These are phyloP conservation scores for Tetracentron sinense DNA, from an alignment of 164 flowering plant genomes.

Conservation along the genomic window DNA sequence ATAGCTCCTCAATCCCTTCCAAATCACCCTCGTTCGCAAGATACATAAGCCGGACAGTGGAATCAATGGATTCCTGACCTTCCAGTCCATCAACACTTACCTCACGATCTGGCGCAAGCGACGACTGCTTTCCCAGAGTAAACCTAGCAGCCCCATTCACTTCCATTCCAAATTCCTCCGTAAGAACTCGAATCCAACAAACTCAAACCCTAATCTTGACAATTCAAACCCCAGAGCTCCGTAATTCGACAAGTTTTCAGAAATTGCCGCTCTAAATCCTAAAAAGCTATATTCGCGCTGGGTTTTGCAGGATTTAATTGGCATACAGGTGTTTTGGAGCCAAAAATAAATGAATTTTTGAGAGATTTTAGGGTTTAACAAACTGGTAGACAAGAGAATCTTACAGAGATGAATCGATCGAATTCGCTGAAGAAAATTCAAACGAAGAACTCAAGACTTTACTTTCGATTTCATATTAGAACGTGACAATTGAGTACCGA, in stretches of 20 bases:
- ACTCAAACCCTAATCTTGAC: neutral
- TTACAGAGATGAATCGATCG: too few species aligned
- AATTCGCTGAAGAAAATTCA: too few species aligned
- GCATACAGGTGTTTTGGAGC: neutral
- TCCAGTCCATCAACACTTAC: neutral
- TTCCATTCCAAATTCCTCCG: slow-evolving; percentile 13
- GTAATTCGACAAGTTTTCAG: too few species aligned
- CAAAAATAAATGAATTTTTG: too few species aligned
- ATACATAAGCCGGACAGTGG: slow-evolving; percentile 62
- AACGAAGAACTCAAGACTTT: neutral
- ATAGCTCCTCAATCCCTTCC: slow-evolving; percentile 60
- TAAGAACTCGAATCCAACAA: neutral
- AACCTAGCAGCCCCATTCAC: slow-evolving; percentile 23
- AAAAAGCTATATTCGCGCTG: too few species aligned
- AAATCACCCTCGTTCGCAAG: slow-evolving; percentile 69
- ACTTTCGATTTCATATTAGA: too few species aligned
- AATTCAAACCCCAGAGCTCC: neutral
- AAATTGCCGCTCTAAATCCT: too few species aligned
- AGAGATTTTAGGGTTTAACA: too few species aligned
- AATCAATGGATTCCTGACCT: slow-evolving; percentile 36
- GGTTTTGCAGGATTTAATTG: too few species aligned
- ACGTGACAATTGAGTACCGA: neutral
- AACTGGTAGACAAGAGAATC: too few species aligned
- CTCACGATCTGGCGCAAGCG: slow-evolving; percentile 52
- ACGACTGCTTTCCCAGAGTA: slow-evolving; percentile 59